A percentile compares a stretch with the other conserved stretches of the same genome.
phyloP scores from a whole-genome alignment of 2,329 filamentous ascomycete species.

The Colletotrichum coccodes region DNA sequence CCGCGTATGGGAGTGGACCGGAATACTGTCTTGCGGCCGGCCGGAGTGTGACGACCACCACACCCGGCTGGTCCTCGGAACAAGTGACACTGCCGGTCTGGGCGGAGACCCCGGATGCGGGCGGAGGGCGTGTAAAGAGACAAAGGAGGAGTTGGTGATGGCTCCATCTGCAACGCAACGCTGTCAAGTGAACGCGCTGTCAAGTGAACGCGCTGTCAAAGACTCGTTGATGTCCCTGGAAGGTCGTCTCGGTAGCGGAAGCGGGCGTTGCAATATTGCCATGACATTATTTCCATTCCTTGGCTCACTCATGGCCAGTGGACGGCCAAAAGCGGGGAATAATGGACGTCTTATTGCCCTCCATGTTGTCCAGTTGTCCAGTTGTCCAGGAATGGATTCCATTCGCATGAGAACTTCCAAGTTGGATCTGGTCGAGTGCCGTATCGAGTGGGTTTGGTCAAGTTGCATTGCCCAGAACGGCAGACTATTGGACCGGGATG shows the following conservation, averaged over 20 bases:
- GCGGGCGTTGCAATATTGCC: slow-evolving; percentile 5
- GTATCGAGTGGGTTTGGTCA: slow-evolving; percentile 12
- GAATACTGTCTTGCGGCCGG: slow-evolving; percentile 13
- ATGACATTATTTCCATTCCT: not conserved
- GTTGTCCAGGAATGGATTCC: slow-evolving; percentile 15
- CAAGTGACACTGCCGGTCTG: slow-evolving; percentile 11
- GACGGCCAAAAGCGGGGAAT: slow-evolving; percentile 16
- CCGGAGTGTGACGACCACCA: not conserved
- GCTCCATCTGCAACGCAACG: slow-evolving; percentile 5
- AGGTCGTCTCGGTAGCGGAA: slow-evolving; percentile 21
- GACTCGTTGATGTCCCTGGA: not conserved
- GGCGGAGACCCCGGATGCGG: not conserved
- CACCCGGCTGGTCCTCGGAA: slow-evolving; percentile 20
- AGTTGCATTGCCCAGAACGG: slow-evolving; percentile 22
- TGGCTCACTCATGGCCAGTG: not conserved
- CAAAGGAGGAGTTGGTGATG: not conserved
- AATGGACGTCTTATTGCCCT: not conserved
- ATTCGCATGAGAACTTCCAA: slow-evolving; percentile 6
- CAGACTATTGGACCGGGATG: slow-evolving; percentile 16
- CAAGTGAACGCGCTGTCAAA: not conserved
- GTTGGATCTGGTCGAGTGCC: slow-evolving; percentile 13
- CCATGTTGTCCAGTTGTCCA: slow-evolving; percentile 6
- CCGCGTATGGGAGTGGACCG: slow-evolving; percentile 12
- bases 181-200: not conserved
- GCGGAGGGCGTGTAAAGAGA: not conserved